Evolutionary conservation across 1,284 basidiomycete genomes (phyloP).

Genomic region (Cystobasidiaceae sp.): DNA sequence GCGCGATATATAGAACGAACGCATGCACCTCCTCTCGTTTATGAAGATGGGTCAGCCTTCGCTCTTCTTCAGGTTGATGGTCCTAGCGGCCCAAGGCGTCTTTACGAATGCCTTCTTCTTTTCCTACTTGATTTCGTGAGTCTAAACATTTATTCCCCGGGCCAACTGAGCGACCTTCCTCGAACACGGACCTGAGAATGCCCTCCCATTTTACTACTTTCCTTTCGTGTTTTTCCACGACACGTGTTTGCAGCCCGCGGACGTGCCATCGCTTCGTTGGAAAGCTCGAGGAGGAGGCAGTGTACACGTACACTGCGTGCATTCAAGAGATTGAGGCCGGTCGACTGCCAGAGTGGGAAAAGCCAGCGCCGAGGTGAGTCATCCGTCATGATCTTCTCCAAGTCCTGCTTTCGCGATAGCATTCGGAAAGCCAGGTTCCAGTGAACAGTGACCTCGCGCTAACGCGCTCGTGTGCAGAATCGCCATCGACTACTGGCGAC

Average conservation of each 20-base stretch:
- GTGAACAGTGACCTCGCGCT: constrained; percentile 24
- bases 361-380: constrained; percentile 29
- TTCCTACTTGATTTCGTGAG: constrained; percentile 26
- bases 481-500: constrained; percentile 42
- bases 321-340: constrained; percentile 77
- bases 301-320: constrained; percentile 56
- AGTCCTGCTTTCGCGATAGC: constrained; percentile 30
- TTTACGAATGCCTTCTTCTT: constrained; percentile 29
- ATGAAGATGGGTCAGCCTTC: constrained; percentile 77
- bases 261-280: constrained; percentile 91
- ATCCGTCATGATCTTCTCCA: constrained; percentile 14
- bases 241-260: constrained; percentile 51
- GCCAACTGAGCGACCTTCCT: background rate
- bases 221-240: constrained; percentile 50
- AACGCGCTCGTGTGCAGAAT: constrained; percentile 22
- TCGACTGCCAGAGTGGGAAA: constrained; percentile 74
- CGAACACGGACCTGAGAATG: constrained; percentile 31
- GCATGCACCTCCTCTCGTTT: constrained; percentile 62
- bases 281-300: constrained; percentile 92
- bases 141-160: background rate
- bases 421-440: constrained; percentile 34
- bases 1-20: constrained; percentile 6
- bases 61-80: constrained; percentile 67
- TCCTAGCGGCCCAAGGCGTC: constrained; percentile 71
- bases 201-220: constrained; percentile 58